Evolutionary conservation across 2,329 filamentous ascomycete species (phyloP).

Genomic region (Verticillium nonalfalfae): DNA sequence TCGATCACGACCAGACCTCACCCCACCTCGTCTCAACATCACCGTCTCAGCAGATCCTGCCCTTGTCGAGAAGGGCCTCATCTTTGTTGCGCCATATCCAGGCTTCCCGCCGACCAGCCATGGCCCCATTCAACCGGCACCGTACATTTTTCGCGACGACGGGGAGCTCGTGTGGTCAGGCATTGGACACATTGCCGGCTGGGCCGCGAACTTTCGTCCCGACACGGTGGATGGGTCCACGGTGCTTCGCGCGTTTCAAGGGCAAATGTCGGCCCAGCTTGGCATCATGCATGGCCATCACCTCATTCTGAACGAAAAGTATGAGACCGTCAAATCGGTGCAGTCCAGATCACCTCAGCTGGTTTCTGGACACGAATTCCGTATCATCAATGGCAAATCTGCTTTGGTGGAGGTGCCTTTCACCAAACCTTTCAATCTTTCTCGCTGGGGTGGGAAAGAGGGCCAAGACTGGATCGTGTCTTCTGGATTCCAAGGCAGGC

Average conservation of each 20-base stretch:
- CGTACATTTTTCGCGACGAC: conserved; percentile 49
- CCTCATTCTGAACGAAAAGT: conserved; percentile 45
- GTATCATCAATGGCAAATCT: conserved; percentile 37
- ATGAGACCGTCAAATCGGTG: conserved; percentile 47
- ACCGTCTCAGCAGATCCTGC: conserved; percentile 31
- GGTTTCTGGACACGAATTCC: conserved; percentile 50
- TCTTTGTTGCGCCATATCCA: conserved; percentile 35
- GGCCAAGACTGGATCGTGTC: conserved; percentile 3
- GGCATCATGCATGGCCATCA: conserved; percentile 49
- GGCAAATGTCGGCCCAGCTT: conserved; percentile 41
- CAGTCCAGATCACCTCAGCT: conserved; percentile 43
- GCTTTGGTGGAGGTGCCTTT: not conserved
- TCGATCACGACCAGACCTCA: conserved; percentile 18
- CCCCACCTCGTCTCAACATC: conserved; percentile 28
- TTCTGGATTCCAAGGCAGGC: conserved; percentile 2
- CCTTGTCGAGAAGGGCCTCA: conserved; percentile 32
- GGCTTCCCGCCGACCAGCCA: conserved; percentile 29
- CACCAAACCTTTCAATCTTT: not conserved
- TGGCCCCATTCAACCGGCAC: conserved; percentile 42
- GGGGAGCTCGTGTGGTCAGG: conserved; percentile 53
- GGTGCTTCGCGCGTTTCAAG: conserved; percentile 48
- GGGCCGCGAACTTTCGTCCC: conserved; percentile 47
- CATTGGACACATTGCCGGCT: conserved; percentile 44
- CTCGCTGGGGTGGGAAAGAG: not conserved
- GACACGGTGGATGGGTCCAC: conserved; percentile 42